These are phyloP conservation scores for Microdochium nivale DNA, from an alignment of 2,329 filamentous ascomycete species.

Conservation along the genomic window DNA sequence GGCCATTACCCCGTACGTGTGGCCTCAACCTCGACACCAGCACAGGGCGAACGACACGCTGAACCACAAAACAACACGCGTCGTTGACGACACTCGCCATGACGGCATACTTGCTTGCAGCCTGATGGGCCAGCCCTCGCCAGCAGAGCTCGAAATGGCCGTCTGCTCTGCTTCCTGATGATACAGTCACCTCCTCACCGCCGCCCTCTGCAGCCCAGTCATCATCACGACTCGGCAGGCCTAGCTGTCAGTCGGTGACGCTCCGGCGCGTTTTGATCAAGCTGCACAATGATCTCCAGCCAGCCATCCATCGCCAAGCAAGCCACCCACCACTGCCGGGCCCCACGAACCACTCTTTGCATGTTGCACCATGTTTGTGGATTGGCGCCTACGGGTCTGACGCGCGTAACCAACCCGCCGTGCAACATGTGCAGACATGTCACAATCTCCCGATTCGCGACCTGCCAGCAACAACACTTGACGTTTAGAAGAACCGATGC, in stretches of 20 bases:
- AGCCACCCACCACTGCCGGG: background rate
- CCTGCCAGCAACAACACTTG: no score
- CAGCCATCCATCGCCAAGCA: background rate
- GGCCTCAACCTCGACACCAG: no score
- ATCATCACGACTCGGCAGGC: background rate
- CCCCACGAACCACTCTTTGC: background rate
- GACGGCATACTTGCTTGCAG: no score
- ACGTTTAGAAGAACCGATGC: no score
- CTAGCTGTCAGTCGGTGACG: background rate
- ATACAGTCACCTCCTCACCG: no score
- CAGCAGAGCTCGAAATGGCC: background rate
- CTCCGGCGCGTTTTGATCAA: no score
- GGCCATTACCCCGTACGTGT: no score
- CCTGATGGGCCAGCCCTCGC: no score
- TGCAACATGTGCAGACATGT: background rate
- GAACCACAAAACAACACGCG: background rate
- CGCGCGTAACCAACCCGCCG: background rate
- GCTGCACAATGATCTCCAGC: no score
- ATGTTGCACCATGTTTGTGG: no score
- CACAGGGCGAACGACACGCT: background rate
- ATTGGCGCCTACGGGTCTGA: background rate
- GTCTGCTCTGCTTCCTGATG: background rate
- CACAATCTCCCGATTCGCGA: background rate
- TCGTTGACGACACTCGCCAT: no score
- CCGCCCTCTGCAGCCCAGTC: no score